Percentiles rank a stretch among this genome's conserved stretches.
Conservation (phyloP, 352 stramenopile genomes). For the Pythium vanterpoolii region DNA sequence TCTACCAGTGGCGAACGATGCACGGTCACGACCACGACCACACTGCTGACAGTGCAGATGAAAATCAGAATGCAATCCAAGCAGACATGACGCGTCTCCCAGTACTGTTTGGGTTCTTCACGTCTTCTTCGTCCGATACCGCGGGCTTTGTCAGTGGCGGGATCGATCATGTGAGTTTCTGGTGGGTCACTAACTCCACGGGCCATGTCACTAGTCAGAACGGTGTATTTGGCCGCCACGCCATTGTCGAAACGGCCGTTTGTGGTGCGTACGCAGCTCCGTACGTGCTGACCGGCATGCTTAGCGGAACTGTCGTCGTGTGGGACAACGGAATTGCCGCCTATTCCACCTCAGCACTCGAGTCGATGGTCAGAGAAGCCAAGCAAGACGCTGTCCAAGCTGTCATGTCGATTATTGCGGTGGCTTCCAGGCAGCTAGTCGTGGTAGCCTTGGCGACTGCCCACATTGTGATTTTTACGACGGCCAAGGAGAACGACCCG, state of each 20-base stretch:
- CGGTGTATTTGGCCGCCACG: constrained; percentile 64
- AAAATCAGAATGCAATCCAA: constrained; percentile 19
- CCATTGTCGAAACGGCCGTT: constrained; percentile 43
- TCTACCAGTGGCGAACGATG: constrained; percentile 34
- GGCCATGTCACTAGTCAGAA: constrained; percentile 47
- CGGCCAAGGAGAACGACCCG: constrained; percentile 10
- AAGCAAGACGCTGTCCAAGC: background rate
- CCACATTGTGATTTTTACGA: constrained; percentile 17
- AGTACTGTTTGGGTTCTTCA: constrained; percentile 60
- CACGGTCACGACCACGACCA: background rate
- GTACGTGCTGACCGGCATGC: constrained; percentile 55
- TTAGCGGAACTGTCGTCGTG: constrained; percentile 43
- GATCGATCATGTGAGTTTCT: constrained; percentile 70
- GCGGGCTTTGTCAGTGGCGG: constrained; percentile 58
- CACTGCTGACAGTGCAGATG: constrained; percentile 24
- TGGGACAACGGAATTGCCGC: constrained; percentile 56
- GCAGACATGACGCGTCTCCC: constrained; percentile 49
- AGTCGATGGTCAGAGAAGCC: background rate
- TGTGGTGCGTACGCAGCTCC: constrained; percentile 38
- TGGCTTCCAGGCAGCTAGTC: constrained; percentile 36
- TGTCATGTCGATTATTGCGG: constrained; percentile 36
- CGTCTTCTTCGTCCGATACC: constrained; percentile 1
- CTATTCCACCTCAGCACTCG: constrained; percentile 29
- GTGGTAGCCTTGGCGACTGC: constrained; percentile 38
- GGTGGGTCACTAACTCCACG: constrained; percentile 44